These are phyloP conservation scores for Skeletonema costatum DNA, from an alignment of 108 stramenopile species.

Conservation along the genomic window DNA sequence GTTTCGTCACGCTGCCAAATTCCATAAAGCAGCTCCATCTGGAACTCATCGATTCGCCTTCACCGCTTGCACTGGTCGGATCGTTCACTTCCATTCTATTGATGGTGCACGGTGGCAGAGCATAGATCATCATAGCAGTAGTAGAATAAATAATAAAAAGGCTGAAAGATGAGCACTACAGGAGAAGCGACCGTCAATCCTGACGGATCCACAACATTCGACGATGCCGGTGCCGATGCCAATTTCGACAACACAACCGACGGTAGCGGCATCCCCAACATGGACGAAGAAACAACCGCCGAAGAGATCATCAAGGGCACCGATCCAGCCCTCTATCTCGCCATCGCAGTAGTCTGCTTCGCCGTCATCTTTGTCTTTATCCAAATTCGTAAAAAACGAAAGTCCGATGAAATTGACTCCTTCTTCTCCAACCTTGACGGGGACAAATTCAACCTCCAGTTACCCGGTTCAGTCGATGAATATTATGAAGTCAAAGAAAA, in stretches of 20 bases:
- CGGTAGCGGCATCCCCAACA: constrained; percentile 38
- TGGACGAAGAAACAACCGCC: constrained; percentile 19
- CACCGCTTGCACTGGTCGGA: too few relatives aligned
- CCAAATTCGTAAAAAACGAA: constrained; percentile 46
- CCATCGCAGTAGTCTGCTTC: constrained; percentile 56
- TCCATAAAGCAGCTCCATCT: not conserved
- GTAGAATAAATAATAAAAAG: not conserved
- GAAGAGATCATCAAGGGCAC: constrained; percentile 50
- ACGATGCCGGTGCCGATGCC: constrained; percentile 26
- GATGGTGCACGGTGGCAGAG: not conserved
- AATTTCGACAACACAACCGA: constrained; percentile 10
- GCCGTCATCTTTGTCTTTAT: constrained; percentile 58
- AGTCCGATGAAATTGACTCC: constrained; percentile 62
- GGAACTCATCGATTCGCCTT: not conserved
- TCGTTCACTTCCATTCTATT: too few relatives aligned
- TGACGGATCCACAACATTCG: constrained; percentile 80
- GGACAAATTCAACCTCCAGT: constrained; percentile 89
- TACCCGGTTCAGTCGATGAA: constrained; percentile 88
- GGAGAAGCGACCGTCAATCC: constrained; percentile 72
- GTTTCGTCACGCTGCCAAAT: too few relatives aligned
- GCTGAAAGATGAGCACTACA: constrained; percentile 31
- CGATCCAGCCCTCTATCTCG: constrained; percentile 84
- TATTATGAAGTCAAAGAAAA: constrained; percentile 83
- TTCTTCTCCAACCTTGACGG: constrained; percentile 85
- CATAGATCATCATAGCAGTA: not conserved